phyloP scores from a whole-genome alignment of 2,329 filamentous ascomycete species.

The Periconia sp. region DNA sequence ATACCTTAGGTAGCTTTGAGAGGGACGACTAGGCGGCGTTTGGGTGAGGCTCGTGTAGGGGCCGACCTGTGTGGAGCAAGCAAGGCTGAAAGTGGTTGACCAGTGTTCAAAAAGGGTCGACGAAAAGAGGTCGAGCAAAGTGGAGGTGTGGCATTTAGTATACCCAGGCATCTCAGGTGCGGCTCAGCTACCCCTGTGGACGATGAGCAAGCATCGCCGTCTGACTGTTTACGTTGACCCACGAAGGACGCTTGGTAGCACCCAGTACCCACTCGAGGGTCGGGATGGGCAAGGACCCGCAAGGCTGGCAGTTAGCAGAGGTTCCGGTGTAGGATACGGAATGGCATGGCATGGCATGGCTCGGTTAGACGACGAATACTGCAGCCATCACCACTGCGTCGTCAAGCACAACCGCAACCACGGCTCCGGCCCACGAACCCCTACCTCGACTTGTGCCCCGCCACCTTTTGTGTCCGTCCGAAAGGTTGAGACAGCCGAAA shows the following conservation, averaged over 20 bases:
- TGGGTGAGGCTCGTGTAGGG: constrained; percentile 16
- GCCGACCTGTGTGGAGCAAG: constrained; percentile 10
- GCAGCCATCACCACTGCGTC: no score
- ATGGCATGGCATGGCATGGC: constrained; percentile 8
- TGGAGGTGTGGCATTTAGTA: constrained; percentile 38
- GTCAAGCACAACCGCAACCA: no score
- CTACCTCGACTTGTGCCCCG: no score
- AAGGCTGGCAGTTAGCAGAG: not conserved
- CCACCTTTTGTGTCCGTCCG: no score
- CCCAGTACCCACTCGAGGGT: not conserved
- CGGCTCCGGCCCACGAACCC: no score
- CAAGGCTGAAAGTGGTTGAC: constrained; percentile 18
- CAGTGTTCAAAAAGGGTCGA: constrained; percentile 4
- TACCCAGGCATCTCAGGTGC: constrained; percentile 14
- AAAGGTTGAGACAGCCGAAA: no score
- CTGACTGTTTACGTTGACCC: constrained; percentile 10
- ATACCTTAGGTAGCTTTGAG: no score
- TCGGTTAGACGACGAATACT: no score
- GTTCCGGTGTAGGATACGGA: constrained; percentile 31
- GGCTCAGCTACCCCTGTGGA: constrained; percentile 28
- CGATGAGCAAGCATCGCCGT: constrained; percentile 20
- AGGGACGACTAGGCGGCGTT: no score
- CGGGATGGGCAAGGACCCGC: not conserved
- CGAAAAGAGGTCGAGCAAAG: constrained; percentile 20
- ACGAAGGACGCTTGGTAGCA: constrained; percentile 21